Base-by-base conservation (phyloP, 352 stramenopile species). In the Pseudoperonospora humuli region DNA sequence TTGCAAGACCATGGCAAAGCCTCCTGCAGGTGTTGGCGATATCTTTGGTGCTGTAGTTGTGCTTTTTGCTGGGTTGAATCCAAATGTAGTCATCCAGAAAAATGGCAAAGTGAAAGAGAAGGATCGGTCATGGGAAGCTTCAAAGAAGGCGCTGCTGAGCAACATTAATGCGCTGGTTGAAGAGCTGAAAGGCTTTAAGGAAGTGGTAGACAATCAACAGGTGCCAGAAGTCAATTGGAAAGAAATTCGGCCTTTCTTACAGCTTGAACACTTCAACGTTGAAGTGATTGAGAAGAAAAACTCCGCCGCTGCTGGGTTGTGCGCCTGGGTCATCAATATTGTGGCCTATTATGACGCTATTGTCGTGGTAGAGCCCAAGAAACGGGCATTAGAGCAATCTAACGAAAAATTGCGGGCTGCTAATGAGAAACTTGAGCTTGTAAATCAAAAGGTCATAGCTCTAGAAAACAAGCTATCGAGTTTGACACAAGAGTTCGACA, bases 341-440 rank as follows among this genome's bases (percentile, higher is more conserved):
- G 88, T 97, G 3, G 63, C 71, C 14, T 98, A 97, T 67, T 96
- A 97, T 43, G 90, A 97, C 50, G 93, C 96, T 24, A 88, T 97
- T 33, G 58, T 97, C 9, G 86, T 91, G 0, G 87, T 97, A 1
- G 91, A 97, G 51, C 93, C 93, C 9, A 97, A 97, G 57, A 87
- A 95, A 19, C 68, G 74, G 21, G 77, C 77, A 7, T 54, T 92
- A 25, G 69, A 75, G n/a, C 72, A 86, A 45, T 68, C 75, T 13
- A 89, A 70, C 33, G 80, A 86, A 7, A 94, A 95, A 29, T 54
- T 97, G 3, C 58, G 67, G 0, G 47, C 67, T 4, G 91, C 91
- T 13, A 97, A 96, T 42, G 69, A 87, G 8, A 78, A 71, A 29
- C 72, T 97, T n/a, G 75, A 83, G 17, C 48, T 72, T 1, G 87